A percentile compares a stretch with the other conserved stretches of the same genome.
These are phyloP conservation scores for Penicillium chermesinum DNA, from an alignment of 495 filamentous ascomycete genomes.

Conservation along the genomic window DNA sequence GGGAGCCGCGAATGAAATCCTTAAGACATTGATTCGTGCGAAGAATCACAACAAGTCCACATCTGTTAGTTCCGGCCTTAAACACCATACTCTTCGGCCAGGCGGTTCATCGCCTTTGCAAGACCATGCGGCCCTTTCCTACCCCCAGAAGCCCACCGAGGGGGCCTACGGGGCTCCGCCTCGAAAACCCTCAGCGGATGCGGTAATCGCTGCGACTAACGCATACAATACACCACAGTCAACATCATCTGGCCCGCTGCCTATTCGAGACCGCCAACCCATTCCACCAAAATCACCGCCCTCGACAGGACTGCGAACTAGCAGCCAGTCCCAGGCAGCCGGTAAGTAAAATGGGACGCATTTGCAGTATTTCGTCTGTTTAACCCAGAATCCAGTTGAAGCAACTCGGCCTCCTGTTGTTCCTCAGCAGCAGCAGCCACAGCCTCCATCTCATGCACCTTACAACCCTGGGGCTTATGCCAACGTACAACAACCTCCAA, in stretches of 20 bases:
- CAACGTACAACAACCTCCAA: conserved; percentile 35
- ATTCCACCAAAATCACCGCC: conserved; percentile 33
- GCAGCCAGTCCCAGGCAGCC: conserved; percentile 28
- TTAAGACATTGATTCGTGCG: conserved; percentile 45
- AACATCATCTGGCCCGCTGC: conserved; percentile 27
- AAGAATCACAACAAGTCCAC: conserved; percentile 45
- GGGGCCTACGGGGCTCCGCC: conserved; percentile 45
- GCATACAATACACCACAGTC: conserved; percentile 42
- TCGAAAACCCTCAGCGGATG: conserved; percentile 42
- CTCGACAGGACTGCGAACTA: conserved; percentile 27
- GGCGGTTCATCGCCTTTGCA: conserved; percentile 46
- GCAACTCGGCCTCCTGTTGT: conserved; percentile 43
- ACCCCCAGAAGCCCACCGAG: conserved; percentile 44
- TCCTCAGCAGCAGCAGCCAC: conserved; percentile 13
- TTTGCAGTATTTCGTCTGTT: no score
- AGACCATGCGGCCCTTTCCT: conserved; percentile 37
- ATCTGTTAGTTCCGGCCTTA: conserved; percentile 52
- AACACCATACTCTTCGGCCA: conserved; percentile 60
- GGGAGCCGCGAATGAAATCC: conserved; percentile 91
- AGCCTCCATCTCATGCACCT: conserved; percentile 50
- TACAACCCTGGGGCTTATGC: conserved; percentile 74
- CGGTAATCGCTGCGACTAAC: conserved; percentile 43
- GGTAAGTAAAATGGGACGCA: no score
- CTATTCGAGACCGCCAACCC: conserved; percentile 27
- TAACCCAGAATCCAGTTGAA: conserved; percentile 17